Evolutionary conservation across 2,329 filamentous ascomycete genomes (phyloP), one percentile per base, ranked within the genome.

Genomic region (Cladophialophora psammophila): DNA sequence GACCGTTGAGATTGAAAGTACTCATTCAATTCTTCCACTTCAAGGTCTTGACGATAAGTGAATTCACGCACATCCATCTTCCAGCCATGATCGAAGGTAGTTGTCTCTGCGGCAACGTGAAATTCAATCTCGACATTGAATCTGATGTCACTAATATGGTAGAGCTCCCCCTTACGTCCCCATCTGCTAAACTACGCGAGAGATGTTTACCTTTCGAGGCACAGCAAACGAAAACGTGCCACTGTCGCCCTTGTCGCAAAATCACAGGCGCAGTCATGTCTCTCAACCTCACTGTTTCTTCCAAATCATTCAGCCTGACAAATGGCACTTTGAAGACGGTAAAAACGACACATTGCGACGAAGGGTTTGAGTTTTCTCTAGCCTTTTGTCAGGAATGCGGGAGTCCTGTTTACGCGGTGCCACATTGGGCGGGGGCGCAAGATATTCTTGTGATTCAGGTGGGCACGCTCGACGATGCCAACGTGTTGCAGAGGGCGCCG

Each of bases 171-270:
- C 8, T 26, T 50, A 6, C 36, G 3, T 32, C 34, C 9, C 0
- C 10, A n/a, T 32, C 20, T 2, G n/a, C 12, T 7, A 26, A 12
- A 12, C 9, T 31, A n/a, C 18, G 13, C 53, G n/a, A 42, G 45
- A 15, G 35, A 34, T 45, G 20, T 45, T 59, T n/a, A 42, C 9
- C 6, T n/a, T 18, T 12, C 5, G 32, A 50, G 20, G 32, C 36
- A n/a, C 31, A 34, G n/a, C 26, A n/a, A 38, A 60, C 26, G 10
- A 42, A 60, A 18, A 15, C 48, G 32, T 52, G 42, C 32, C 58
- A 52, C 42, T 60, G 58, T 12, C 58, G 58, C 4, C 45, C 48
- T 15, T 60, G 58, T 18, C 58, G 58, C 42, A 60, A 60, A 34
- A 60, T 60, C 58, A 60, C 31, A 2, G 34, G 40, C 26, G 58